Conservation (phyloP, 805 yeast species). For the Cephaloascus albidus region DNA sequence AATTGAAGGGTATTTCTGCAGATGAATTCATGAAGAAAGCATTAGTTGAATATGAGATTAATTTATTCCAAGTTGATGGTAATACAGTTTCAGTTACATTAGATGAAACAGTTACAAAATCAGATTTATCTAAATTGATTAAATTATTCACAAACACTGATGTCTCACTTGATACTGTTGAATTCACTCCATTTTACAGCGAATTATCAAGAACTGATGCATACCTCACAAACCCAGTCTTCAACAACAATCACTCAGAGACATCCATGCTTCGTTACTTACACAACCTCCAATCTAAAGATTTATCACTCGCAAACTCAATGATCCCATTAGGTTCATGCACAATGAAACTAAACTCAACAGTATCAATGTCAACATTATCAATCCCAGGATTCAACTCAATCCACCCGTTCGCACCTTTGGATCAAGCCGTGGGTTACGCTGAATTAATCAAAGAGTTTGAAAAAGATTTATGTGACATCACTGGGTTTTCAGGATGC, state of each 20-base stretch:
- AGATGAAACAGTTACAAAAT: constrained; percentile 76
- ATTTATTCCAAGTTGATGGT: constrained; percentile 61
- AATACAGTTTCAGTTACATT: constrained; percentile 64
- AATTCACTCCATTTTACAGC: constrained; percentile 41
- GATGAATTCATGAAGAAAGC: constrained; percentile 52
- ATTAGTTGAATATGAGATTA: constrained; percentile 54
- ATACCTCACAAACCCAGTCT: constrained; percentile 65
- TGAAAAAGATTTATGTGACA: constrained; percentile 77
- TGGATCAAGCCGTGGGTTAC: constrained; percentile 84
- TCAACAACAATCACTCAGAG: constrained; percentile 85
- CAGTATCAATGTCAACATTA: constrained; percentile 89
- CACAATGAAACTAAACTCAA: constrained; percentile 95
- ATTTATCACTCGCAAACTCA: constrained; percentile 86
- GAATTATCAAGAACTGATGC: constrained; percentile 46
- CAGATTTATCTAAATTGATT: constrained; percentile 50
- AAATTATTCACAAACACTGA: constrained; percentile 46
- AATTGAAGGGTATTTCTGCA: constrained; percentile 40
- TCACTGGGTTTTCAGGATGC: constrained; percentile 88
- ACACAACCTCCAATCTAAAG: constrained; percentile 75
- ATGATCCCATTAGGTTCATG: constrained; percentile 98
- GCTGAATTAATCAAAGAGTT: constrained; percentile 64
- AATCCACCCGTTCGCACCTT: constrained; percentile 90
- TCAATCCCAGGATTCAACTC: constrained; percentile 90
- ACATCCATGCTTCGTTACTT: constrained; percentile 91
- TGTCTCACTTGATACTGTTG: constrained; percentile 10